A percentile compares a stretch with the other conserved stretches of the same genome.
Evolutionary conservation across 495 filamentous ascomycete species (phyloP).

Genomic region (Trypethelium eluteriae): DNA sequence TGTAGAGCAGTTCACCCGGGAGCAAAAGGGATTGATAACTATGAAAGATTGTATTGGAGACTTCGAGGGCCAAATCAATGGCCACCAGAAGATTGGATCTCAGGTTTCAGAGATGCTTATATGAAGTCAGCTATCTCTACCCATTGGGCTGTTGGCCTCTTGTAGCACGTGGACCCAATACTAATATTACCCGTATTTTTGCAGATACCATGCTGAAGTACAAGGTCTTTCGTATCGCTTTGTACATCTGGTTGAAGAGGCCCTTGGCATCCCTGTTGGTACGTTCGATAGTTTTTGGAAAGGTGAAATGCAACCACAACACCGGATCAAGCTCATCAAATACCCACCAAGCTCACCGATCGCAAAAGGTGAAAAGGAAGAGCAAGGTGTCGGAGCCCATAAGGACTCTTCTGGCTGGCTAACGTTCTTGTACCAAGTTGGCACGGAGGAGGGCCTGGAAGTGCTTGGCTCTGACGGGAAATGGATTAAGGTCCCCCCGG

Average conservation of each 20-base stretch:
- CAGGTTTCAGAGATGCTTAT: constrained; percentile 23
- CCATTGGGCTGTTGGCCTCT: constrained; percentile 11
- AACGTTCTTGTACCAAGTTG: constrained; percentile 49
- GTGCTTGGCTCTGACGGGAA: constrained; percentile 42
- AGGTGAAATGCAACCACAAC: constrained; percentile 36
- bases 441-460: constrained; percentile 42
- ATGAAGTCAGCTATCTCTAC: constrained; percentile 18
- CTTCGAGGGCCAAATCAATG: constrained; percentile 49
- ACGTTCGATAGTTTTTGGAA: constrained; percentile 44
- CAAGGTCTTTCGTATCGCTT: constrained; percentile 43
- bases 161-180: constrained; percentile 11
- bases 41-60: constrained; percentile 39
- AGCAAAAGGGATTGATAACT: neutral
- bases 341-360: constrained; percentile 36
- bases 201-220: constrained; percentile 44
- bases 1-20: neutral
- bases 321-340: constrained; percentile 48
- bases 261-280: constrained; percentile 38
- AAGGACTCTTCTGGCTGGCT: constrained; percentile 52
- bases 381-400: constrained; percentile 48
- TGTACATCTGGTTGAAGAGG: constrained; percentile 45
- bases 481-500: constrained; percentile 46
- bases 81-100: constrained; percentile 24
- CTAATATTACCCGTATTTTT: constrained; percentile 8
- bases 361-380: constrained; percentile 22